Conservation (phyloP, 768 basidiomycete species). For the Hericium erinaceus region DNA sequence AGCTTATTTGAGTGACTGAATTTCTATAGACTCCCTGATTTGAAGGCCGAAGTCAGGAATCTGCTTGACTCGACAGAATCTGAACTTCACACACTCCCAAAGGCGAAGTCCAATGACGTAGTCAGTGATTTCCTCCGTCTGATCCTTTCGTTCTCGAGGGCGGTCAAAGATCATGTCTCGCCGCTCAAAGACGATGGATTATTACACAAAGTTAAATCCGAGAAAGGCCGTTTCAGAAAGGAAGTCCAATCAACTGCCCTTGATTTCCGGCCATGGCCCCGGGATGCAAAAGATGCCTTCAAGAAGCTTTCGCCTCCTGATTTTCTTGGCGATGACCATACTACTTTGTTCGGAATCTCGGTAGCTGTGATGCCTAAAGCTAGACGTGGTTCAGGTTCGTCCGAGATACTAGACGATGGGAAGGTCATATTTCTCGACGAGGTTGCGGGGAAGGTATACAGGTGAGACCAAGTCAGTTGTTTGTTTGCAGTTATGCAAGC, state of each 20-base stretch:
- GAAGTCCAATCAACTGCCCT: constrained; percentile 48
- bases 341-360: no score
- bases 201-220: constrained; percentile 44
- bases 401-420: no score
- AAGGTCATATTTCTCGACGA: no score
- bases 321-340: no score
- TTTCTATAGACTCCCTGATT: constrained; percentile 44
- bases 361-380: no score
- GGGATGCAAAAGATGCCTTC: neutral
- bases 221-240: constrained; percentile 36
- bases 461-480: no score
- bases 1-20: neutral
- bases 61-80: constrained; percentile 32
- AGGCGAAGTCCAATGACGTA: constrained; percentile 45
- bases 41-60: constrained; percentile 47
- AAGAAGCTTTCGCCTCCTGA: no score
- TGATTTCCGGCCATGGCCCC: constrained; percentile 38
- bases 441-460: no score
- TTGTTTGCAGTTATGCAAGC: no score
- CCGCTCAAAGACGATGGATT: constrained; percentile 43
- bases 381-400: no score
- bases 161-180: constrained; percentile 39
- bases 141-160: constrained; percentile 37
- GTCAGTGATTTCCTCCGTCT: constrained; percentile 44
- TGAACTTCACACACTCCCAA: constrained; percentile 30